Percentiles rank a stretch among this genome's conserved stretches.
Evolutionary conservation across 768 basidiomycete species (phyloP).

Genomic region (Grammothele lineata): DNA sequence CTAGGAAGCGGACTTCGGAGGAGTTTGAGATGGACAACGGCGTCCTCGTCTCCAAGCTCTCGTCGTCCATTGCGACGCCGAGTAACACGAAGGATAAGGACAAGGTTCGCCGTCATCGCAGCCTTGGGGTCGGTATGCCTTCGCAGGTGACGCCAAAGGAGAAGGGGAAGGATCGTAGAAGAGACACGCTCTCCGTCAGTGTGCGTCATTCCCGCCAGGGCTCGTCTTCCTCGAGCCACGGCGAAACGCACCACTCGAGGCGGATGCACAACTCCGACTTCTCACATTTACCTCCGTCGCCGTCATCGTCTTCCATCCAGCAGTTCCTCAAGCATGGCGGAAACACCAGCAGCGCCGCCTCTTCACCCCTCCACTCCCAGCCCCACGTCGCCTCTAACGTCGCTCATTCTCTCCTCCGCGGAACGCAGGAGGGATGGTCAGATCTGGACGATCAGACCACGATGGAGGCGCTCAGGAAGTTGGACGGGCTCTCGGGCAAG

Average conservation of each 20-base stretch:
- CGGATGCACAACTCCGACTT: conserved; percentile 74
- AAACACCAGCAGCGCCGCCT: conserved; percentile 34
- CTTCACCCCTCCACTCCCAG: conserved; percentile 34
- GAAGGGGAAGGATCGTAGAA: conserved; percentile 41
- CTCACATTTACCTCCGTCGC: conserved; percentile 87
- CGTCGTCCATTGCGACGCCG: conserved; percentile 23
- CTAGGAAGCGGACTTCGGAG: conserved; percentile 75
- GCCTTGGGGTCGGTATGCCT: conserved; percentile 53
- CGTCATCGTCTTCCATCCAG: conserved; percentile 85
- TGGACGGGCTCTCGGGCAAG: conserved; percentile 84
- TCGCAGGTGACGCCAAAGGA: conserved; percentile 35
- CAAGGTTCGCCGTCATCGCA: conserved; percentile 62
- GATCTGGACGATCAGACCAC: conserved; percentile 86
- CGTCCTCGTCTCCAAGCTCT: conserved; percentile 49
- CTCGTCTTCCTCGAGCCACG: conserved; percentile 59
- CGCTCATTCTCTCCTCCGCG: conserved; percentile 80
- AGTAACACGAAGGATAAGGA: conserved; percentile 41
- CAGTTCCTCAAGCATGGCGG: conserved; percentile 66
- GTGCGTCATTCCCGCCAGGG: conserved; percentile 59
- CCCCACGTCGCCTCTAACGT: conserved; percentile 58
- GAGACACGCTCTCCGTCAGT: conserved; percentile 28
- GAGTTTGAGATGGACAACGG: conserved; percentile 83
- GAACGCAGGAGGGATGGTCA: conserved; percentile 88
- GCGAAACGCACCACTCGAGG: conserved; percentile 45
- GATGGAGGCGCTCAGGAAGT: conserved; percentile 84